A percentile compares a stretch with the other conserved stretches of the same genome.
Evolutionary conservation across 2,329 filamentous ascomycete genomes (phyloP).

Genomic region (Neopestalotiopsis sp.): DNA sequence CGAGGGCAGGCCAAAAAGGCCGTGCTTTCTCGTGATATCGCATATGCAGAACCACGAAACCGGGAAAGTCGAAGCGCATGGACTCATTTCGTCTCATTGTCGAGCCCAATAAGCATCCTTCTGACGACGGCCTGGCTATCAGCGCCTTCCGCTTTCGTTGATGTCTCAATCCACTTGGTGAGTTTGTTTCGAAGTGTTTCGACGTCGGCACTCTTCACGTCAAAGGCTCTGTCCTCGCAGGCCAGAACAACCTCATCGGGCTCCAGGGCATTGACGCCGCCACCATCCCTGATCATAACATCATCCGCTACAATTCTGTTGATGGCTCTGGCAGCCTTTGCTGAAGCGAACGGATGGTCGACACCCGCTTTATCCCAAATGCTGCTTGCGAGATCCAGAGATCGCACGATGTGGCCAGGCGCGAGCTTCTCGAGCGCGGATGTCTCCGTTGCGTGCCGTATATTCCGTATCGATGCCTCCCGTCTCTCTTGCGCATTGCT

Average conservation of each 20-base stretch:
- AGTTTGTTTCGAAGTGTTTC: constrained; percentile 55
- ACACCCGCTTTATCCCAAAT: constrained; percentile 57
- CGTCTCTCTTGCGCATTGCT: constrained; percentile 58
- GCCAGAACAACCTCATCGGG: constrained; percentile 71
- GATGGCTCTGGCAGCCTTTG: constrained; percentile 57
- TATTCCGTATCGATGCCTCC: constrained; percentile 50
- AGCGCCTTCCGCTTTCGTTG: constrained; percentile 42
- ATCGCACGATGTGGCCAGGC: constrained; percentile 32
- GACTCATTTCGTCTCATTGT: constrained; percentile 4
- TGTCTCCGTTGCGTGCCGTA: constrained; percentile 33
- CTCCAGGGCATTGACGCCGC: constrained; percentile 63
- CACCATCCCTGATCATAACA: constrained; percentile 65
- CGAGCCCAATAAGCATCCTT: constrained; percentile 17
- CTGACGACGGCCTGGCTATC: constrained; percentile 36
- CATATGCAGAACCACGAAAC: background rate
- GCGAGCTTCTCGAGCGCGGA: background rate
- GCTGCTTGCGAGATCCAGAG: constrained; percentile 43
- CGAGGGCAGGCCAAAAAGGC: background rate
- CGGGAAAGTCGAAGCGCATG: background rate
- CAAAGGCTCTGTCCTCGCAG: constrained; percentile 71
- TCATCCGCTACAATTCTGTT: constrained; percentile 75
- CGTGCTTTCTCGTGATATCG: background rate
- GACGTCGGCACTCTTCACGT: constrained; percentile 62
- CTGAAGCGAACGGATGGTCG: constrained; percentile 58
- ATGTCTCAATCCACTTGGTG: constrained; percentile 53